Conservation (phyloP, 2,329 filamentous ascomycete genomes). For the Fusarium tanahbumbuense region DNA sequence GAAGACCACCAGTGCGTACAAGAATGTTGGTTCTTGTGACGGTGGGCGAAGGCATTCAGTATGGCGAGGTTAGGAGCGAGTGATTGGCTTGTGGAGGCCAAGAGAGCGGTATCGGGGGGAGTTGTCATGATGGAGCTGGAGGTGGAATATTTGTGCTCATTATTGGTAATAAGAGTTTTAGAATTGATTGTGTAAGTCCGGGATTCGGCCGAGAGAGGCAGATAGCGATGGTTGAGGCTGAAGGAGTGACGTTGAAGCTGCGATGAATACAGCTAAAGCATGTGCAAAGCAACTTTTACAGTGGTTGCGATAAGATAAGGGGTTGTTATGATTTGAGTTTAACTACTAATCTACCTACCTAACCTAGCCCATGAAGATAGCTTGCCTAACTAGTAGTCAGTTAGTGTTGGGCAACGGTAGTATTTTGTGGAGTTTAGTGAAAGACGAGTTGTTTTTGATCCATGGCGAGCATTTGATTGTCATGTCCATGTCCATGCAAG, state of each 20-base stretch:
- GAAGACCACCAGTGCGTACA: slow-evolving; percentile 82
- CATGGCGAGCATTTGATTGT: background rate
- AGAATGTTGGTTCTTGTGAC: slow-evolving; percentile 93
- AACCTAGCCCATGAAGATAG: background rate
- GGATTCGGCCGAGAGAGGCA: slow-evolving; percentile 11
- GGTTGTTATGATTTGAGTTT: background rate
- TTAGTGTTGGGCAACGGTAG: background rate
- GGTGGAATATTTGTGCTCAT: slow-evolving; percentile 4
- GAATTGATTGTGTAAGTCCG: slow-evolving; percentile 10
- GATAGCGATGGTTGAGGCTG: slow-evolving; percentile 12
- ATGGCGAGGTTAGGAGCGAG: slow-evolving; percentile 61
- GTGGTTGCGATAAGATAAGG: slow-evolving; percentile 29
- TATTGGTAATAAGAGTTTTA: slow-evolving; percentile 5
- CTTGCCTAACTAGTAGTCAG: background rate
- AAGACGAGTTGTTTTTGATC: background rate
- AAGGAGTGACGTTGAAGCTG: slow-evolving; percentile 19
- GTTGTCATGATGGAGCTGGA: slow-evolving; percentile 26
- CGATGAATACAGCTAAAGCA: slow-evolving; percentile 2
- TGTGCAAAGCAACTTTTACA: slow-evolving; percentile 11
- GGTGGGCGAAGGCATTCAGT: slow-evolving; percentile 79
- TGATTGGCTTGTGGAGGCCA: slow-evolving; percentile 38
- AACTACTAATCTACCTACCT: background rate
- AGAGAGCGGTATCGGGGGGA: slow-evolving; percentile 10
- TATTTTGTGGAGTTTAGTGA: background rate
- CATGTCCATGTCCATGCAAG: background rate